Base-by-base conservation (phyloP, 257 asterid genomes). In the Scutellaria minor region DNA sequence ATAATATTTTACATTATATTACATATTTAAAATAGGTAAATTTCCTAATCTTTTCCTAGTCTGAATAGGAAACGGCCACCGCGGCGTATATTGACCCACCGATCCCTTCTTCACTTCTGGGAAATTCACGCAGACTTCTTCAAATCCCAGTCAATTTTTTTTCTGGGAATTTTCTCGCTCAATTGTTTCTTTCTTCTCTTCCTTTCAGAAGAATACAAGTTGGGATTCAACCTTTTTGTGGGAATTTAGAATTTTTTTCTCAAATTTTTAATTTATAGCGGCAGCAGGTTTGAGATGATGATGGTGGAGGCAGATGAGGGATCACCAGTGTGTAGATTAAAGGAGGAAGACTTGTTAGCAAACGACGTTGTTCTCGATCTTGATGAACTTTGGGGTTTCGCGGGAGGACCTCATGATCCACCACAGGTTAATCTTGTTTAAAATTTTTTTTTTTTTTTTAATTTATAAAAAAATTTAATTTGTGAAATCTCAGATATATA, bases 241-340 rank as follows among this genome's bases (percentile, higher is more conserved):
- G 31, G 65, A 62, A 14, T 73, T 76, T 64, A 40, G 81, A 72
- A 71, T 62, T 79, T 55, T 31, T 3, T 58, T 6, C 37, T 31
- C 5, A 24, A 0, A 4, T 9, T 15, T 12, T 12, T 48, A 6
- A 44, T 44, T 39, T 18, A 39, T 4, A 46, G 67, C 47, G 70
- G 50, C 75, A 61, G 20, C 9, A 22, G 59, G 70, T 54, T 67
- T 72, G 88, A 63, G 83, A 85, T 87, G 95, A 81, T 89, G 90
- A 82, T 84, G 95, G 85, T 86, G 66, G 84, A 85, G 53, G 72
- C 78, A 4, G 82, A 78, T 31, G 37, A 31, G 70, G 78, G 77
- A 67, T 75, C 76, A 40, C 35, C 75, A 80, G 44, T 20, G 83
- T 40, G 37, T 50, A 35, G 39, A 52, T 51, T 40, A 69, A 79